Evolutionary conservation across 768 basidiomycete species (phyloP), one percentile per base, ranked within the genome.

Genomic region (Clathrus columnatus): DNA sequence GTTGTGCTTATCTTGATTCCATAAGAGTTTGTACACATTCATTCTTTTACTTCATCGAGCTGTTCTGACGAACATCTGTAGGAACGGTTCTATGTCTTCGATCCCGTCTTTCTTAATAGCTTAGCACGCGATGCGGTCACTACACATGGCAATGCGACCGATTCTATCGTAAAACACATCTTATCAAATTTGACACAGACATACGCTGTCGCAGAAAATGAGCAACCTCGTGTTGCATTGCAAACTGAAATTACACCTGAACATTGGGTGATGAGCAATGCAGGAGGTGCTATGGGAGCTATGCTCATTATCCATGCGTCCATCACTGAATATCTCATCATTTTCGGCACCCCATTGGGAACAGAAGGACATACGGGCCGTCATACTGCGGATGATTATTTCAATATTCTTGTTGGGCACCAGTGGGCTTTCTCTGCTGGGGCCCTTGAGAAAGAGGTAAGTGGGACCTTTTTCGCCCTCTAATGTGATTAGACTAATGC

Each of bases 221-320:
- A 80, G 49, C 76, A 78, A 62, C 50, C 70, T n/a, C 63, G 85
- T 72, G 47, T 28, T 49, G 16, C 42, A 46, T 28, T 69, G 57
- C 66, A 78, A 20, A 73, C 74, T 32, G 93, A 97, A 64, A 48
- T 20, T n/a, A 55, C 45, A 8, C 54, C 54, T 8, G 54, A 55
- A 4, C 26, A 55, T 20, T 97, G 95, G 95, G 81, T 96, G 23
- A 88, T 95, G 71, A 97, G 84, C 75, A 98, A 97, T 63, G 94
- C 95, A 0, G 96, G 94, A 10, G 96, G 96, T 57, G 93, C 93
- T 0, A 97, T 95, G 94, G 93, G 93, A 43, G 85, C 85, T 29
- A 97, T 99, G 95, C 96, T 93, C 68, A 79, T 98, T 70, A 90
- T 98, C 60, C 96, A 98, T 64, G 91, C 95, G 17, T 87, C 83